phyloP scores from a whole-genome alignment of 2,329 filamentous ascomycete species.

The Neonectria punicea region DNA sequence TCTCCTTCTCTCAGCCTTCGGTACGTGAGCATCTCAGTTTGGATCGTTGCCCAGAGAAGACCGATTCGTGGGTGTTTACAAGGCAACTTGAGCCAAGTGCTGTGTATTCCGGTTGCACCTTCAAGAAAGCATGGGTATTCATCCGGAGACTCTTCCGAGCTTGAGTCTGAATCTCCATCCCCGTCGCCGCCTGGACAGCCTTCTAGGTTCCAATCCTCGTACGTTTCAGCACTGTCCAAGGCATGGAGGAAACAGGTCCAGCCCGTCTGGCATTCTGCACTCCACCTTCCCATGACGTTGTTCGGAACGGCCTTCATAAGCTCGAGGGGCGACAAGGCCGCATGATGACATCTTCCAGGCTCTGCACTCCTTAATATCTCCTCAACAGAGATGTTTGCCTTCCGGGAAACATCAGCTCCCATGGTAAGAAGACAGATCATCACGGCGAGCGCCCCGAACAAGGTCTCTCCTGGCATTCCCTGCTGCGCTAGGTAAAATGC shows the following conservation, averaged over 20 bases:
- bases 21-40: conserved; percentile 29
- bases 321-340: background rate
- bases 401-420: background rate
- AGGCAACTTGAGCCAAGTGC: background rate
- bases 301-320: conserved; percentile 8
- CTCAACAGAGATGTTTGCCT: conserved; percentile 15
- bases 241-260: conserved; percentile 4
- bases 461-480: conserved; percentile 23
- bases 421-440: conserved; percentile 12
- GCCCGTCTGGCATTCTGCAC: background rate
- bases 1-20: conserved; percentile 1
- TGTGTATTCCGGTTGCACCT: background rate
- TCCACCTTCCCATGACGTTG: conserved; percentile 8
- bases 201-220: background rate
- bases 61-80: conserved; percentile 7
- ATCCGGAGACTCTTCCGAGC: background rate
- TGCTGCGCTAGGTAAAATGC: conserved; percentile 19
- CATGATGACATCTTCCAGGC: conserved; percentile 5
- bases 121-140: background rate
- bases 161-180: background rate
- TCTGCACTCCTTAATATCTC: conserved; percentile 9
- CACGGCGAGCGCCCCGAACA: conserved; percentile 26
- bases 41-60: conserved; percentile 24
- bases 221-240: background rate
- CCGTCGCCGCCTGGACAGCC: background rate